Percentiles rank a stretch among this genome's conserved stretches.
These are phyloP conservation scores for Claviceps paspali DNA, from an alignment of 2,329 filamentous ascomycete species.

Conservation along the genomic window DNA sequence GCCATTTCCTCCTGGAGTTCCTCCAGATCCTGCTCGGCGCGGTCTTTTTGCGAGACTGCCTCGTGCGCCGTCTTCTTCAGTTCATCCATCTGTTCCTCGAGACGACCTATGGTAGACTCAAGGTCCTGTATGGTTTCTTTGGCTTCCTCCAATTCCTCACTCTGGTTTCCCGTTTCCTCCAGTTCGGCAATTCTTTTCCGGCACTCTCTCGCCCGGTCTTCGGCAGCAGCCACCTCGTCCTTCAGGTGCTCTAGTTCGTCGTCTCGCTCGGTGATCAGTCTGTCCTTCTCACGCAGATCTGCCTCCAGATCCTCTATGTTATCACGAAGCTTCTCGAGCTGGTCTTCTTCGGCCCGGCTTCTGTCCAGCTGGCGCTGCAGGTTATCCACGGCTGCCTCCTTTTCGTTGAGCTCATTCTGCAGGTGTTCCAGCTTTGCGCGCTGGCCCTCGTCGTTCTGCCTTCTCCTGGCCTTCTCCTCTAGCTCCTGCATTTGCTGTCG, in stretches of 20 bases:
- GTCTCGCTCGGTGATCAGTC: conserved; percentile 55
- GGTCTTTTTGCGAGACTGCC: conserved; percentile 37
- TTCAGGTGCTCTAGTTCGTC: conserved; percentile 59
- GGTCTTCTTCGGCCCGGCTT: conserved; percentile 39
- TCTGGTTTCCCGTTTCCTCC: conserved; percentile 38
- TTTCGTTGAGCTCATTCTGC: conserved; percentile 39
- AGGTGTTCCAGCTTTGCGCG: conserved; percentile 45
- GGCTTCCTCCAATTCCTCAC: conserved; percentile 38
- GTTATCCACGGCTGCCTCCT: conserved; percentile 44
- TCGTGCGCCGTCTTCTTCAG: conserved; percentile 38
- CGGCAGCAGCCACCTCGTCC: conserved; percentile 34
- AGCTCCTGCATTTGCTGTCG: conserved; percentile 68
- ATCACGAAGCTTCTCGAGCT: conserved; percentile 53
- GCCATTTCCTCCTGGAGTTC: conserved; percentile 63
- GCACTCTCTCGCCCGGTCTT: conserved; percentile 43
- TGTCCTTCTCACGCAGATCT: conserved; percentile 61
- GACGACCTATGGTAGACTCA: conserved; percentile 35
- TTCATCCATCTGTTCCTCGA: conserved; percentile 39
- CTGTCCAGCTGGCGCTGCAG: conserved; percentile 44
- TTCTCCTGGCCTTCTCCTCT: conserved; percentile 65
- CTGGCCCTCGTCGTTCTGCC: conserved; percentile 56
- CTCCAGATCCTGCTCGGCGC: conserved; percentile 43
- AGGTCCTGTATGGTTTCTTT: conserved; percentile 44
- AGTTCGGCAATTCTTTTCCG: conserved; percentile 36
- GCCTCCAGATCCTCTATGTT: conserved; percentile 63